These are phyloP conservation scores for Umbilicus rupestris DNA, from an alignment of 164 flowering plant species.

Conservation along the genomic window DNA sequence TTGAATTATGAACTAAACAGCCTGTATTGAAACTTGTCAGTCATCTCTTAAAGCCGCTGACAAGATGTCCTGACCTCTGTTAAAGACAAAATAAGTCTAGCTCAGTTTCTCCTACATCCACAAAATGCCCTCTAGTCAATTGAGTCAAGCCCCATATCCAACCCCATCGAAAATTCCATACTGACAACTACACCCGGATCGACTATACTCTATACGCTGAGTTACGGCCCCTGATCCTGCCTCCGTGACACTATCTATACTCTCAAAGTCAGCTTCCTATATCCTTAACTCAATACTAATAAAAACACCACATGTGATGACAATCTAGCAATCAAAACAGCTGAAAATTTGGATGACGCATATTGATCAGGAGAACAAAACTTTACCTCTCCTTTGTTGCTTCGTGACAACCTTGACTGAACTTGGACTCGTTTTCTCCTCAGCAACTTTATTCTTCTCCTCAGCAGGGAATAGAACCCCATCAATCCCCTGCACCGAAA, in stretches of 20 bases:
- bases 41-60: neutral
- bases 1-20: neutral
- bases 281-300: neutral
- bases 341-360: conserved; percentile 29
- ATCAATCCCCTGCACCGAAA: conserved; percentile 81
- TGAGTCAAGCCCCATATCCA: neutral
- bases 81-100: neutral
- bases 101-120: neutral
- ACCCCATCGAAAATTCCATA: neutral
- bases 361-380: conserved; percentile 35
- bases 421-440: conserved; percentile 17
- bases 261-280: neutral
- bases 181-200: neutral
- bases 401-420: conserved; percentile 28
- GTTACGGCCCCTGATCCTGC: no score
- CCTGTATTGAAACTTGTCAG: neutral
- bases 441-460: conserved; percentile 12
- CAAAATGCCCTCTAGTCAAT: neutral
- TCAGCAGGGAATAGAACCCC: conserved; percentile 57
- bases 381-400: conserved; percentile 41
- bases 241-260: neutral
- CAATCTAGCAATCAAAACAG: neutral
- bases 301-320: neutral
- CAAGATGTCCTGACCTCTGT: neutral
- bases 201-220: neutral